phyloP scores from a whole-genome alignment of 1,284 basidiomycete species.

The Sanghuangporus weigelae region DNA sequence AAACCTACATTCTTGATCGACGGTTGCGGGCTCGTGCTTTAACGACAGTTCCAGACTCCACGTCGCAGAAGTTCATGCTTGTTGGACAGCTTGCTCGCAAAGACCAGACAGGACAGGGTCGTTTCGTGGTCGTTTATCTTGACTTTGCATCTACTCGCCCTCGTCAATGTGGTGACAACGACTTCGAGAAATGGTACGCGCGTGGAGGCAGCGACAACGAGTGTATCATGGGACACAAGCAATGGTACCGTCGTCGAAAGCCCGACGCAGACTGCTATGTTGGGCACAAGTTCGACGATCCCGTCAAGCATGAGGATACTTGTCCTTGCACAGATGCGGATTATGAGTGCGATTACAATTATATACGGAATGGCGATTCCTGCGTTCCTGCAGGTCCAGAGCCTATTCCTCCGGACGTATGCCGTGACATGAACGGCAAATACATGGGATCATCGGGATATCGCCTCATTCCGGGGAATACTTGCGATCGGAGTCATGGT shows the following conservation, averaged over 20 bases:
- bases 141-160: constrained; percentile 77
- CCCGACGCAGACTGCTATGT: constrained; percentile 84
- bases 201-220: constrained; percentile 56
- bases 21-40: constrained; percentile 72
- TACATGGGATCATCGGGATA: constrained; percentile 92
- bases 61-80: constrained; percentile 88
- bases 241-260: constrained; percentile 92
- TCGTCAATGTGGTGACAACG: constrained; percentile 66
- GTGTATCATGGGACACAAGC: constrained; percentile 97
- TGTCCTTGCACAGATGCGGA: constrained; percentile 86
- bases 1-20: constrained; percentile 64
- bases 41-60: constrained; percentile 86
- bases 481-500: constrained; percentile 59
- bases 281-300: constrained; percentile 87
- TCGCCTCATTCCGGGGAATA: constrained; percentile 90
- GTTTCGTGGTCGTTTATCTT: constrained; percentile 73
- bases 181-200: constrained; percentile 91
- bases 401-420: constrained; percentile 76
- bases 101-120: constrained; percentile 55
- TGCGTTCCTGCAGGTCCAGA: constrained; percentile 86
- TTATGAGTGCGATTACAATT: constrained; percentile 96
- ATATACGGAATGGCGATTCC: constrained; percentile 60
- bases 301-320: constrained; percentile 74
- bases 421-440: constrained; percentile 52
- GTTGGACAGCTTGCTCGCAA: constrained; percentile 70